Evolutionary conservation across 177 flowering plant species (phyloP).

Genomic region (Vitis hybrid): DNA sequence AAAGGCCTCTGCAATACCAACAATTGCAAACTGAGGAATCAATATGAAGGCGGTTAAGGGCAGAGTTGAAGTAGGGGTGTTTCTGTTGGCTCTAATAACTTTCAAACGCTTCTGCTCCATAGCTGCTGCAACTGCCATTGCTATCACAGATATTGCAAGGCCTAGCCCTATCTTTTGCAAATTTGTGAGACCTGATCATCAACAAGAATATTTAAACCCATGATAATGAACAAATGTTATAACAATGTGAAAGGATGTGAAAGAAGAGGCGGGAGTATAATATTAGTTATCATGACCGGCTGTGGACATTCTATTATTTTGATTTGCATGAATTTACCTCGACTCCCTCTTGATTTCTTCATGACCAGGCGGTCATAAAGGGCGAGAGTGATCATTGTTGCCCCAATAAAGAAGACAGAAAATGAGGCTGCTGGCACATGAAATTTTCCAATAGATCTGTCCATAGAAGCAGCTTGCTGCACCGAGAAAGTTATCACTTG

Average conservation of each 20-base stretch:
- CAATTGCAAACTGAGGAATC: conserved; percentile 6
- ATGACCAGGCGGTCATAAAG: conserved; percentile 23
- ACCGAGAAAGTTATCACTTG: conserved; percentile 33
- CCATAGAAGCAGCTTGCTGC: conserved; percentile 26
- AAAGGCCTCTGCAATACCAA: conserved; percentile 5
- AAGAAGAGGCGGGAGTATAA: no score
- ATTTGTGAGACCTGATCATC: conserved; percentile 4
- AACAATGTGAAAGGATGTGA: no score
- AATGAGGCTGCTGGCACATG: conserved; percentile 27
- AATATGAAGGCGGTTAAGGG: conserved; percentile 7
- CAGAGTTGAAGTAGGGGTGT: not conserved
- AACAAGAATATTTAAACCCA: no score
- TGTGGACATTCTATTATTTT: no score
- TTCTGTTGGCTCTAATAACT: not conserved
- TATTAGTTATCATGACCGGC: no score
- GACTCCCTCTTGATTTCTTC: conserved; percentile 24
- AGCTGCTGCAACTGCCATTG: conserved; percentile 10
- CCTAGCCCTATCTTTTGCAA: conserved; percentile 7
- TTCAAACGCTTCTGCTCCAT: conserved; percentile 2
- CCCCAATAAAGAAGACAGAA: conserved; percentile 25
- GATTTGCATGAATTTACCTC: not conserved
- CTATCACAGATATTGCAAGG: not conserved
- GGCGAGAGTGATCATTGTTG: conserved; percentile 17
- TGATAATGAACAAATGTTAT: no score
- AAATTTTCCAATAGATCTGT: conserved; percentile 20